These are phyloP conservation scores for Aspergillus sp. DNA, from an alignment of 2,329 filamentous ascomycete genomes.

Conservation along the genomic window DNA sequence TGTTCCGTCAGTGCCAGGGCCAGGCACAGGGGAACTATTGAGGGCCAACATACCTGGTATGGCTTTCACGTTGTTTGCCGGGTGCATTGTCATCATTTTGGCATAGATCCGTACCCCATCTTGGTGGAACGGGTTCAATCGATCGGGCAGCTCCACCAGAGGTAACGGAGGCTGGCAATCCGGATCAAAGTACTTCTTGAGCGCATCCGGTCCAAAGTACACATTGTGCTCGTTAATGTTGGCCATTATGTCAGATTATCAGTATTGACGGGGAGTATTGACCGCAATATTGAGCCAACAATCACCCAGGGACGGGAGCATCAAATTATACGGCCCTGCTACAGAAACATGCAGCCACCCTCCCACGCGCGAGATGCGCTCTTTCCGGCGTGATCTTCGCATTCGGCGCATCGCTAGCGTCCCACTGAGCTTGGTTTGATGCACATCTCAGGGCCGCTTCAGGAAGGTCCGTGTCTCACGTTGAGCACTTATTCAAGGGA, in stretches of 20 bases:
- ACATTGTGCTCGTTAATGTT: constrained; percentile 52
- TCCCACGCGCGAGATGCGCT: not conserved
- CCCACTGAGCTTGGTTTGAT: not conserved
- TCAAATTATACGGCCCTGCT: constrained; percentile 11
- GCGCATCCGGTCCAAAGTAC: constrained; percentile 58
- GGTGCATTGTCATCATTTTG: constrained; percentile 67
- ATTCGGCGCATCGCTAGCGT: not conserved
- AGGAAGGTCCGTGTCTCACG: not conserved
- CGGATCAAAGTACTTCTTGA: constrained; percentile 62
- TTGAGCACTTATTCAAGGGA: not conserved
- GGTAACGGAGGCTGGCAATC: constrained; percentile 60
- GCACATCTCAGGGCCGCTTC: not conserved
- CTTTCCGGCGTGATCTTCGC: not conserved
- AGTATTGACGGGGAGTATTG: not conserved
- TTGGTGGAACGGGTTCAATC: constrained; percentile 58
- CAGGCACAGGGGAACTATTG: not conserved
- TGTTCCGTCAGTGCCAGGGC: not conserved
- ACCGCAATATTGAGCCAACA: not conserved
- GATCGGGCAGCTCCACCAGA: constrained; percentile 61
- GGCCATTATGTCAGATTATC: constrained; percentile 22
- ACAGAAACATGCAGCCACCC: not conserved
- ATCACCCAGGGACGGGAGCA: constrained; percentile 10
- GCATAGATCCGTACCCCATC: constrained; percentile 65
- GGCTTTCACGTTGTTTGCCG: constrained; percentile 66
- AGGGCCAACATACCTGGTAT: constrained; percentile 48